phyloP scores from a whole-genome alignment of 2,329 filamentous ascomycete genomes.

The Davidsoniella eucalypti region DNA sequence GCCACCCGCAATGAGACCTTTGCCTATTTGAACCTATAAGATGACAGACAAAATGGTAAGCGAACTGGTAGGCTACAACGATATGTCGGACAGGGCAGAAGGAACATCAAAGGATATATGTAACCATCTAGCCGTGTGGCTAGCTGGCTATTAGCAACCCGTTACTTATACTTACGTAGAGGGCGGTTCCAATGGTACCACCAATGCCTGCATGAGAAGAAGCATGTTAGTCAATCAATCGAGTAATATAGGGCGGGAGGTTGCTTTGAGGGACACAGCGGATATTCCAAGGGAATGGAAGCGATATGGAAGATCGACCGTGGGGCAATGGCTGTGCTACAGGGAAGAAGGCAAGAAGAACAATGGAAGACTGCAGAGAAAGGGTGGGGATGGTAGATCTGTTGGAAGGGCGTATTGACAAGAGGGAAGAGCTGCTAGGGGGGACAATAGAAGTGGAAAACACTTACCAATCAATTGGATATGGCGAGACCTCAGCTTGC shows the following conservation, averaged over 20 bases:
- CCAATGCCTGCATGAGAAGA: constrained; percentile 32
- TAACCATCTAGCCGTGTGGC: no score
- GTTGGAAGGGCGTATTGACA: neutral
- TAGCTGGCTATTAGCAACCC: neutral
- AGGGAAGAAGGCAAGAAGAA: neutral
- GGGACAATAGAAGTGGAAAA: neutral
- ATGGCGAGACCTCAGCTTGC: constrained; percentile 37
- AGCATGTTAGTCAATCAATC: neutral
- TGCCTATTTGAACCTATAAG: constrained; percentile 31
- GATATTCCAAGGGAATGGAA: no score
- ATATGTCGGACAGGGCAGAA: neutral
- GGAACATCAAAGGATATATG: neutral
- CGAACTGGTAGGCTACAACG: constrained; percentile 11
- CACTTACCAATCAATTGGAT: constrained; percentile 33
- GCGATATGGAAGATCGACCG: neutral
- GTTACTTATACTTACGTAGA: constrained; percentile 31
- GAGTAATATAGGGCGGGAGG: no score
- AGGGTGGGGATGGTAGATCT: neutral
- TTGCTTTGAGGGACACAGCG: no score
- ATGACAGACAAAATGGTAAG: constrained; percentile 14
- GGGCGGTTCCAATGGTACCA: constrained; percentile 45
- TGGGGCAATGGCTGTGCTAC: neutral
- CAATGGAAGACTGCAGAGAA: neutral
- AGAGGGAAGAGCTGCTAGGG: neutral
- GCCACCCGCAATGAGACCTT: constrained; percentile 39